Conservation (phyloP, 78 protist genomes). For the Dictyostelium citrinum region DNA sequence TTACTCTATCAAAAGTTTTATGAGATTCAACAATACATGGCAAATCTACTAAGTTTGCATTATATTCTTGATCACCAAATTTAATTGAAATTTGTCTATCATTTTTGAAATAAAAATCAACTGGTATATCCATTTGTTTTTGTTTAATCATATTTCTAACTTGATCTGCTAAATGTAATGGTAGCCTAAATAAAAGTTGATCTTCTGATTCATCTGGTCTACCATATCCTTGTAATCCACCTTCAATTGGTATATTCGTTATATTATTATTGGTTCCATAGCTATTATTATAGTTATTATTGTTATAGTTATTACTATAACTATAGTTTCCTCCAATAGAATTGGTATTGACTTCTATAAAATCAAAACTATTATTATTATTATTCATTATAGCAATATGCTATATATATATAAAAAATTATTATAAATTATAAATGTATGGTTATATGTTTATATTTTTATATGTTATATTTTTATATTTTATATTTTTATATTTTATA, state of each 20-base stretch:
- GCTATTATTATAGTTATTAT: background rate
- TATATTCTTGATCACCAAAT: conserved; percentile 36
- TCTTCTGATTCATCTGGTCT: conserved; percentile 45
- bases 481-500: no score
- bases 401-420: no score
- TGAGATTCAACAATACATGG: conserved; percentile 71
- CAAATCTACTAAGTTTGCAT: conserved; percentile 32
- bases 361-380: background rate
- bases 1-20: conserved; percentile 57
- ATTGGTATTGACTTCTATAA: background rate
- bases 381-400: background rate
- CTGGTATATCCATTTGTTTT: conserved; percentile 45
- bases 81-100: conserved; percentile 25
- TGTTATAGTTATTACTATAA: background rate
- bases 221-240: conserved; percentile 31
- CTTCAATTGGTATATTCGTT: background rate
- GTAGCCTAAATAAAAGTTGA: conserved; percentile 40
- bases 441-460: no score
- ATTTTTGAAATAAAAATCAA: conserved; percentile 26
- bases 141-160: conserved; percentile 41
- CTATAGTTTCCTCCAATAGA: background rate
- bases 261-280: background rate
- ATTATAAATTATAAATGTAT: no score
- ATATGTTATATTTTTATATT: no score
- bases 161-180: conserved; percentile 15